Evolutionary conservation across 345 rosid genomes (phyloP), one percentile per base, ranked within the genome.

Genomic region (Passiflora organensis): DNA sequence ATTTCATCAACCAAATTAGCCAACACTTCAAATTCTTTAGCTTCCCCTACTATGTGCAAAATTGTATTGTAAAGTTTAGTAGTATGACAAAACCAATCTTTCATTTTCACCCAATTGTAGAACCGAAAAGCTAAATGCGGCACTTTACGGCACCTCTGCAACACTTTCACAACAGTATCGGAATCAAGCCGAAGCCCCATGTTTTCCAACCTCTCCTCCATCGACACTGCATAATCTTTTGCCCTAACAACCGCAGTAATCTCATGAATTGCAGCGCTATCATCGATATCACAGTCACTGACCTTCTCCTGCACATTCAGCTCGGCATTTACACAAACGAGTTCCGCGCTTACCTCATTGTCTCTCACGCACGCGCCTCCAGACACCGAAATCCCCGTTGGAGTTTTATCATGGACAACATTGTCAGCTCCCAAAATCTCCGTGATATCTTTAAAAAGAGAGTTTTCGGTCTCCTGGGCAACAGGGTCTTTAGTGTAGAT

Each of bases 61-160:
- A 86, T 61, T 32, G 86, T 70, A 68, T 86, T 82, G 63, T 84
- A 86, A 65, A 50, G 70, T 55, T 62, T 64, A 0, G 83, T 78
- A 0, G 74, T 73, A 43, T 67, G 81, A 66, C 61, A 48, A 66
- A 69, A 86, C 39, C 72, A 83, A 54, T 80, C 73, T 57, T 71
- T 80, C 18, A 59, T 50, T 65, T 71, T 77, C 64, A 81, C 86
- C 93, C 97, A 90, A 54, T 53, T 68, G 65, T 84, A 84, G 76
- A 86, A 84, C 67, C 85, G 75, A 24, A 72, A 57, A 63, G 90
- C 95, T 48, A 77, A 74, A 65, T 78, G 87, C 17, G 97, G 91
- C 72, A 81, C 85, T 70, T 84, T 80, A 34, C 78, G 82, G 76
- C 94, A 86, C 61, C 90, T 72, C 53, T 86, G 82, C 48, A 90